Base-by-base conservation (phyloP, 106 monocot species). In the Triglochin maritima region DNA sequence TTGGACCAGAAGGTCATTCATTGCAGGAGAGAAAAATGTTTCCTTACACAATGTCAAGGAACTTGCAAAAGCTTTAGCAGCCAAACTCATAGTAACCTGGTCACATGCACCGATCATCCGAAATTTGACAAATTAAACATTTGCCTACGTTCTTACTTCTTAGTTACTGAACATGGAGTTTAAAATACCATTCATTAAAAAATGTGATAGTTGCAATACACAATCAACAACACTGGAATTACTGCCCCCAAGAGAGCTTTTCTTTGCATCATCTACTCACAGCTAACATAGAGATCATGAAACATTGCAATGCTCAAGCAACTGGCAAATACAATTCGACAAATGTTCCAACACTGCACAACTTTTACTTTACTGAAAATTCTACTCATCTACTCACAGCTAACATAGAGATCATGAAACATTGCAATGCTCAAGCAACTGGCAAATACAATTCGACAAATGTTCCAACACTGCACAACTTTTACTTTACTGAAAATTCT, bases 1-100 rank as follows among this genome's bases (percentile, higher is more conserved):
- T 67, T 76, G 64, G 29, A 87, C 85, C n/a, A 79, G 46, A 17
- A 76, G 64, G 73, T 87, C 85, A 49, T 87, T 83, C 82, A 92
- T 85, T 76, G 77, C 63, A 63, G 92, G 68, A n/a, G 92, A 87
- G 79, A 92, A 92, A 67, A 92, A 87, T 72, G 92, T 92, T 70
- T 92, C 87, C 65, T 83, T 92, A 61, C 92, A 92, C 42, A 92
- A 81, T 17, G 87, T 63, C 72, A 88, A 83, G 16, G 85, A 85
- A 73, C 72, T 85, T 69, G 82, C 73, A 75, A 83, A 92, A 58
- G 83, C 87, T 81, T 92, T 92, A 57, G 92, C 92, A 58, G 92
- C 92, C 74, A 92, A 79, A 76, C 85, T 92, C n/a, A 85, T 74
- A 46, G 87, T 92, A 14, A 92, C 92, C 92, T 92, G 65, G 2